Evolutionary conservation across 2,329 filamentous ascomycete genomes (phyloP).

Genomic region (Alternaria arbusti): DNA sequence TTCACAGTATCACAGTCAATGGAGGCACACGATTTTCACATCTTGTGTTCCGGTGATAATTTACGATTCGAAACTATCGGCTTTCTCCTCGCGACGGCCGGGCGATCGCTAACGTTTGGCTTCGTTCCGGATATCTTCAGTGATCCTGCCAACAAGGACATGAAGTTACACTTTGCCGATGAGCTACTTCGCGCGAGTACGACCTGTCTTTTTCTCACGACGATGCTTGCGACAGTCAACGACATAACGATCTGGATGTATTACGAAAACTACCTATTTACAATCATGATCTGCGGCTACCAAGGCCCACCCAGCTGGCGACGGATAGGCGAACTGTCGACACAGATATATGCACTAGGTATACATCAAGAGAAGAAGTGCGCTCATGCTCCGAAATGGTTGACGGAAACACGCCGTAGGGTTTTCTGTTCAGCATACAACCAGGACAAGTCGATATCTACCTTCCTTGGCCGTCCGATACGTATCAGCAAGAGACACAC

Average conservation of each 20-base stretch:
- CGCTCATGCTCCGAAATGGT: slow-evolving; percentile 33
- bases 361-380: slow-evolving; percentile 40
- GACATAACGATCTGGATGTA: slow-evolving; percentile 47
- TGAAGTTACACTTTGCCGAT: slow-evolving; percentile 33
- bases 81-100: slow-evolving; percentile 47
- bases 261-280: slow-evolving; percentile 47
- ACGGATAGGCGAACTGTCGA: slow-evolving; percentile 39
- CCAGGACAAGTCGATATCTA: slow-evolving; percentile 43
- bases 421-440: slow-evolving; percentile 40
- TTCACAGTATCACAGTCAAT: slow-evolving; percentile 32
- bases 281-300: slow-evolving; percentile 46
- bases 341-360: slow-evolving; percentile 41
- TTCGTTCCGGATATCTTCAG: slow-evolving; percentile 28
- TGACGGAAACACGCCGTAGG: slow-evolving; percentile 36
- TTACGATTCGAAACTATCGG: slow-evolving; percentile 51
- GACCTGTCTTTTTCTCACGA: slow-evolving; percentile 47
- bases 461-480: slow-evolving; percentile 43
- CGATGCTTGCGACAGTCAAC: slow-evolving; percentile 47
- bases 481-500: slow-evolving; percentile 39
- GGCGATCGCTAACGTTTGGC: slow-evolving; percentile 38
- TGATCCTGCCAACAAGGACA: slow-evolving; percentile 19
- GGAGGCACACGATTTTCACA: slow-evolving; percentile 46
- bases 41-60: slow-evolving; percentile 46
- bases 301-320: slow-evolving; percentile 40
- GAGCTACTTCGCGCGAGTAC: slow-evolving; percentile 46